Conservation (phyloP, 371 early-diverging fungal species). For the Lichtheimia ornata region DNA sequence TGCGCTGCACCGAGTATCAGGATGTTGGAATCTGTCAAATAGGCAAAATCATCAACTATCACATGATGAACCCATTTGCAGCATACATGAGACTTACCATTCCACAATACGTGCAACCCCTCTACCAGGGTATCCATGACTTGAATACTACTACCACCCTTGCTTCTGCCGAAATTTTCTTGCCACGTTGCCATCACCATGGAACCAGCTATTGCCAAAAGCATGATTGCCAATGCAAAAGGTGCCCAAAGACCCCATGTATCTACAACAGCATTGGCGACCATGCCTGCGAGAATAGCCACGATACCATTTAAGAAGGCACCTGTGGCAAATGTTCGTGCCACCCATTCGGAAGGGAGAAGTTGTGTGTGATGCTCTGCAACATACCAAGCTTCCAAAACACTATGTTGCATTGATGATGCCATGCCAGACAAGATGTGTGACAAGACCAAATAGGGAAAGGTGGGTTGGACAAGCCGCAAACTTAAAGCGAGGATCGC, state of each 20-base stretch:
- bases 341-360: constrained; percentile 56
- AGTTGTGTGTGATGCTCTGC: constrained; percentile 65
- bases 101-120: constrained; percentile 30
- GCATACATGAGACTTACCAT: constrained; percentile 21
- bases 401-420: constrained; percentile 71
- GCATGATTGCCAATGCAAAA: constrained; percentile 58
- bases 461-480: constrained; percentile 47
- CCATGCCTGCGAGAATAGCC: constrained; percentile 70
- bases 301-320: constrained; percentile 74
- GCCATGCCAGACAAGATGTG: constrained; percentile 71
- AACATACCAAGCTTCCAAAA: constrained; percentile 85
- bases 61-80: too few relatives aligned
- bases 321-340: constrained; percentile 69
- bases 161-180: constrained; percentile 70
- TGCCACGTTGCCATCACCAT: constrained; percentile 61
- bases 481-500: constrained; percentile 60
- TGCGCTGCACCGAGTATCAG: constrained; percentile 71
- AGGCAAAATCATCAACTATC: too few relatives aligned
- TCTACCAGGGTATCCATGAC: constrained; percentile 13
- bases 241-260: constrained; percentile 62
- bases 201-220: constrained; percentile 48
- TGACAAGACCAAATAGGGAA: constrained; percentile 58
- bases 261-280: constrained; percentile 63
- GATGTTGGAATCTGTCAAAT: constrained; percentile 50
- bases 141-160: constrained; percentile 26